Conservation (phyloP, 2,329 filamentous ascomycete genomes). For the Paracamarosporium sp. region DNA sequence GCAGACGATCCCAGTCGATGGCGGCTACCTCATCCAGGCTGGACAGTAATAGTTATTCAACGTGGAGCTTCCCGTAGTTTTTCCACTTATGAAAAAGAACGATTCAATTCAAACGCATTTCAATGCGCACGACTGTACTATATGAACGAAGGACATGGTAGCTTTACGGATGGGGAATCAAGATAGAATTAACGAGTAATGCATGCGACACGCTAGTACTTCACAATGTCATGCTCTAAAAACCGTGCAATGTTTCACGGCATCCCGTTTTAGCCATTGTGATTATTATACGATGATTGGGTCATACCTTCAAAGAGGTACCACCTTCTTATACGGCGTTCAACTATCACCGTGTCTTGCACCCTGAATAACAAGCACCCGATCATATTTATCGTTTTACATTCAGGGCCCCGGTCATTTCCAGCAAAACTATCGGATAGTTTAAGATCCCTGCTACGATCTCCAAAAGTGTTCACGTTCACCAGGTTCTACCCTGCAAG, state of each 20-base stretch:
- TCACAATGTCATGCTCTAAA: background rate
- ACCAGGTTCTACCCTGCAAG: background rate
- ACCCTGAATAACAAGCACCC: too few species aligned
- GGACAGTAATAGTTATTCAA: slow-evolving; percentile 31
- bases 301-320: too few species aligned
- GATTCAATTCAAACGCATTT: background rate
- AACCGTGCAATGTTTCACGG: too few species aligned
- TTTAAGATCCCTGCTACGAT: background rate
- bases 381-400: background rate
- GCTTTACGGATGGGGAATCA: background rate
- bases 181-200: background rate
- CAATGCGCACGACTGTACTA: background rate
- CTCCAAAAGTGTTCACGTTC: background rate
- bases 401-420: too few species aligned
- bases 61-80: background rate
- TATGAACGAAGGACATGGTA: background rate
- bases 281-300: too few species aligned
- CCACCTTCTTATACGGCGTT: too few species aligned
- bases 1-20: slow-evolving; percentile 58
- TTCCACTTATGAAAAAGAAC: background rate
- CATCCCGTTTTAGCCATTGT: too few species aligned
- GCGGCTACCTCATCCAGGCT: slow-evolving; percentile 55
- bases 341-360: too few species aligned
- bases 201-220: background rate
- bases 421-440: background rate